phyloP scores from a whole-genome alignment of 1,284 basidiomycete genomes.

The Porogramme epimiltina region DNA sequence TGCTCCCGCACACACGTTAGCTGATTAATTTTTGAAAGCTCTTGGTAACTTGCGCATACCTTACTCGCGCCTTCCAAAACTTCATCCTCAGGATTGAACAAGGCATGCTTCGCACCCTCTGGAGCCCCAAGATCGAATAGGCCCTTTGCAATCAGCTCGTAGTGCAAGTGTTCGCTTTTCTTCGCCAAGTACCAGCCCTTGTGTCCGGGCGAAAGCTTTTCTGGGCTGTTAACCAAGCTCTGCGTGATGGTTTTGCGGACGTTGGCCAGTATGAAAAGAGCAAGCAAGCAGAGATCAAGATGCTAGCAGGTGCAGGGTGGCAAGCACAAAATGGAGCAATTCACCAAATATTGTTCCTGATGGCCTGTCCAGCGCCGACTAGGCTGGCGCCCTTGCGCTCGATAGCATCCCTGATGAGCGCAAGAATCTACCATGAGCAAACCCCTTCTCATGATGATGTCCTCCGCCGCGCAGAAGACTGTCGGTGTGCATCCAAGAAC shows the following conservation, averaged over 20 bases:
- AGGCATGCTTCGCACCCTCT: slow-evolving; percentile 24
- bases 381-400: slow-evolving; percentile 32
- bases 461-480: slow-evolving; percentile 2
- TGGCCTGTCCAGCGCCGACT: slow-evolving; percentile 27
- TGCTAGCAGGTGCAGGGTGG: slow-evolving; percentile 10
- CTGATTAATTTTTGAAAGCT: too few relatives aligned
- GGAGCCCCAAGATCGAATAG: slow-evolving; percentile 29
- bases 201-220: slow-evolving; percentile 35
- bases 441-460: slow-evolving; percentile 2
- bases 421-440: slow-evolving; percentile 1
- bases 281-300: too few relatives aligned
- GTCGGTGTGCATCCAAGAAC: slow-evolving; percentile 35
- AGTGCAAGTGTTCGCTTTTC: slow-evolving; percentile 40
- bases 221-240: slow-evolving; percentile 10
- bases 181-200: slow-evolving; percentile 48
- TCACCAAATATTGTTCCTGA: slow-evolving; percentile 26
- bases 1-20: too few relatives aligned
- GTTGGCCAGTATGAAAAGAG: slow-evolving; percentile 15
- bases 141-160: slow-evolving; percentile 36
- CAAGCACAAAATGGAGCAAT: background rate
- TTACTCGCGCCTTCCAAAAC: too few relatives aligned
- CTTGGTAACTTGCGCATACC: too few relatives aligned
- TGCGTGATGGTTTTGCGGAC: slow-evolving; percentile 21
- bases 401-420: slow-evolving; percentile 23
- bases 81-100: slow-evolving; percentile 29